Evolutionary conservation across 768 basidiomycete genomes (phyloP), one percentile per base, ranked within the genome.

Genomic region (Boletus barrowsii): DNA sequence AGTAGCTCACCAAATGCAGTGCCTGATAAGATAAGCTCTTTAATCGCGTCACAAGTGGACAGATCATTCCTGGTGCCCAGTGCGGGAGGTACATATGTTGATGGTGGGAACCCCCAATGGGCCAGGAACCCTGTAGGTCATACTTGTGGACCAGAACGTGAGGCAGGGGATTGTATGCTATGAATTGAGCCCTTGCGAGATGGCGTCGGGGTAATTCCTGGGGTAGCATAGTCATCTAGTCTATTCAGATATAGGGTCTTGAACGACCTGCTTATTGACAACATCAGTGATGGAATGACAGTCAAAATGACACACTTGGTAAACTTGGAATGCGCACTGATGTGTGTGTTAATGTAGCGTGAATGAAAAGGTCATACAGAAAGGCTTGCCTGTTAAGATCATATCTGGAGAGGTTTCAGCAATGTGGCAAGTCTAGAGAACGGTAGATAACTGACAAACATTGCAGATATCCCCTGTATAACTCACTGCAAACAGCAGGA

Each of bases 401-500:
- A 53, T 77, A 78, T 49, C 77, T 76, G 52, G 17, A 10, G 17
- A 54, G 9, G 10, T 65, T 60, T 65, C 17, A 62, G 59, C 13
- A 53, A 52, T 17, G 37, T 3, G 30, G 22, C 42, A 22, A 26
- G 30, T 29, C 18, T 7, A 15, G 5, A 46, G 29, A 40, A 39
- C 26, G 41, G 8, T 7, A 35, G 14, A 13, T 58, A 10, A 76
- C 78, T 68, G 68, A 88, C 82, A 90, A 75, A 73, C 87, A 90
- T 60, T 89, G 87, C 9, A 90, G 60, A 65, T 90, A 90, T 33
- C 88, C 89, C 75, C 81, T 83, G 66, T 88, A 89, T 3, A 83
- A 83, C 70, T 90, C 88, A 52, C 86, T 88, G 48, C 22, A 43
- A 13, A 10, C 10, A 13, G 37, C 30, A n/a, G n/a, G n/a, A n/a